These are phyloP conservation scores for Melampsora abietis-canadensis DNA, from an alignment of 1,284 basidiomycete genomes.

Conservation along the genomic window DNA sequence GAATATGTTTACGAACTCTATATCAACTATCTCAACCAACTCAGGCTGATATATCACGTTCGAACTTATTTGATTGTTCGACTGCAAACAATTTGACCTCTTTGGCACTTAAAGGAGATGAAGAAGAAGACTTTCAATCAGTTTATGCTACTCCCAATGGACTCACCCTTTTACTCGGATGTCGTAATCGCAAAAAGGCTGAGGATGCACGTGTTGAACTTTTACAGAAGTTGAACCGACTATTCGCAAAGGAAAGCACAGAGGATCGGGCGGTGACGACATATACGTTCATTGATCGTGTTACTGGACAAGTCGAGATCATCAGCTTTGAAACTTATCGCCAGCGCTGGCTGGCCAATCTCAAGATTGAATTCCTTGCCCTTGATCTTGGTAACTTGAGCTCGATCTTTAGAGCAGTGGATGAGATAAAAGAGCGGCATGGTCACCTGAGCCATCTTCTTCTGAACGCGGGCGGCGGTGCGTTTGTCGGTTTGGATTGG, in stretches of 20 bases:
- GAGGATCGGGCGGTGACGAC: background rate
- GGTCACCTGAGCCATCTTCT: slow-evolving; percentile 53
- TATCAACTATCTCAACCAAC: slow-evolving; percentile 52
- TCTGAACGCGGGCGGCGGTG: slow-evolving; percentile 53
- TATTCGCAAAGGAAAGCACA: slow-evolving; percentile 13
- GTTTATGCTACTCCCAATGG: slow-evolving; percentile 52
- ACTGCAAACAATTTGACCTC: slow-evolving; percentile 24
- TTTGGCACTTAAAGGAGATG: background rate
- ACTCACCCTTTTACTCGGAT: slow-evolving; percentile 52
- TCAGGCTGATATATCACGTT: slow-evolving; percentile 49
- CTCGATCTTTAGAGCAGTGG: slow-evolving; percentile 14
- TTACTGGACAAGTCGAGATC: slow-evolving; percentile 23
- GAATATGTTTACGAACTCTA: slow-evolving; percentile 52
- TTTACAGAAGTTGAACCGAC: slow-evolving; percentile 42
- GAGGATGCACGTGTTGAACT: slow-evolving; percentile 50
- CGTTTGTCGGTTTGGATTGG: slow-evolving; percentile 53
- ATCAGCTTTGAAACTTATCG: slow-evolving; percentile 36
- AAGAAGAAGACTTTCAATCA: slow-evolving; percentile 43
- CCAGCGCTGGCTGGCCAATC: slow-evolving; percentile 16
- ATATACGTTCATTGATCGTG: slow-evolving; percentile 33
- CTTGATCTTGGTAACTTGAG: slow-evolving; percentile 22
- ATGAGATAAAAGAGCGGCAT: slow-evolving; percentile 40
- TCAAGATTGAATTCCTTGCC: slow-evolving; percentile 17
- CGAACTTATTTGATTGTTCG: slow-evolving; percentile 22
- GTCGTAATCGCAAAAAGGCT: slow-evolving; percentile 52